A percentile compares a stretch with the other conserved stretches of the same genome.
Conservation (phyloP, 1,284 basidiomycete genomes). For the Moesziomyces sp. region DNA sequence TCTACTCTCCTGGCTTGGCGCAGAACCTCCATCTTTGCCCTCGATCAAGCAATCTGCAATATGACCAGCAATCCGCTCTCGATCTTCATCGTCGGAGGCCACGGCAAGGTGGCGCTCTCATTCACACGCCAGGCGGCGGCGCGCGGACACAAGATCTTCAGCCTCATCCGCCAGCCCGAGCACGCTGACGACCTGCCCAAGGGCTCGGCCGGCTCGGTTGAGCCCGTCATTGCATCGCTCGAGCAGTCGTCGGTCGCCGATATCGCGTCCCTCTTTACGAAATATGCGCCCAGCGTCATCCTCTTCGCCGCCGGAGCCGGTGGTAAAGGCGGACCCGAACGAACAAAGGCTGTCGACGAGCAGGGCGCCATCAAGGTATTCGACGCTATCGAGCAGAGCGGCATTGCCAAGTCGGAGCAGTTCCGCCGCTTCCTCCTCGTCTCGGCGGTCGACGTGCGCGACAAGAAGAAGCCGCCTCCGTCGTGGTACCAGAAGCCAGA, state of each 20-base stretch:
- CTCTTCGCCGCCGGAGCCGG: constrained; percentile 79
- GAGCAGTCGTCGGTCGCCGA: constrained; percentile 73
- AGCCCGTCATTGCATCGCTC: constrained; percentile 74
- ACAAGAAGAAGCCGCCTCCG: constrained; percentile 69
- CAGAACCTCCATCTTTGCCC: neutral
- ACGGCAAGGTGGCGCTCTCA: constrained; percentile 56
- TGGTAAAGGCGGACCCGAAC: constrained; percentile 74
- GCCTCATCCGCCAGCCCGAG: constrained; percentile 50
- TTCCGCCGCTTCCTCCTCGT: constrained; percentile 75
- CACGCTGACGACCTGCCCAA: constrained; percentile 50
- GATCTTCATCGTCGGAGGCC: constrained; percentile 56
- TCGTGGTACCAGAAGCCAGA: constrained; percentile 41
- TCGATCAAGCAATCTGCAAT: neutral
- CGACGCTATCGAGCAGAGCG: constrained; percentile 75
- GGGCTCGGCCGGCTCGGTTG: constrained; percentile 66
- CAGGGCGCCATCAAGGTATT: constrained; percentile 79
- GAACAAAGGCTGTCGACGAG: constrained; percentile 78
- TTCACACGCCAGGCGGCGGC: constrained; percentile 50
- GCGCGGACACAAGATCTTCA: constrained; percentile 47
- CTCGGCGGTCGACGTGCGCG: constrained; percentile 76
- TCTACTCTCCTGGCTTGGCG: too few species aligned
- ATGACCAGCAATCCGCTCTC: constrained; percentile 32
- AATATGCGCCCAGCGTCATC: constrained; percentile 72
- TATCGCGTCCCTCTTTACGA: constrained; percentile 72
- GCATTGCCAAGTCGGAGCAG: constrained; percentile 68